Evolutionary conservation across 345 rosid genomes (phyloP), one percentile per base, ranked within the genome.

Genomic region (Bruguiera parviflora): DNA sequence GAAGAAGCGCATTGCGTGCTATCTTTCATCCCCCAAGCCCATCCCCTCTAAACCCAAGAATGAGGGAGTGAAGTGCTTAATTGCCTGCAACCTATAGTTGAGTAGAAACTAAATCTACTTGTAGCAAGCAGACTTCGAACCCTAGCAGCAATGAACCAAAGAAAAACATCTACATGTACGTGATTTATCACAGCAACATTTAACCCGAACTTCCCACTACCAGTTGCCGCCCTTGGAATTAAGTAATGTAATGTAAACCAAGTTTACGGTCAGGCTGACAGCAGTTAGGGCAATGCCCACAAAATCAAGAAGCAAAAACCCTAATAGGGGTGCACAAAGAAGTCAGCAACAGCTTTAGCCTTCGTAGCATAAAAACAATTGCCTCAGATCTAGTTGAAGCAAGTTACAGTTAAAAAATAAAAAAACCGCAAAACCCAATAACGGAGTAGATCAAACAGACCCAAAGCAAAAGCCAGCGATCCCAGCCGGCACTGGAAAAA

Each of bases 381-480:
- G 32, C 61, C 32, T 67, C 82, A 76, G 87, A 83, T 81, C 83
- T 67, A 79, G 64, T n/a, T 8, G 53, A 74, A 66, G 46, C 60
- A 13, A 52, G 49, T 61, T 25, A 35, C 20, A 22, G 51, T 25
- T 21, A 0, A 21, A 22, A 55, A 10, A 2, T 5, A 1, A 8
- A 33, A 33, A 24, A 22, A 5, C 5, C 3, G 22, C 28, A 35
- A 29, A 56, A 49, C 59, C 6, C 9, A 39, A 56, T 32, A 27
- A 33, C 5, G 31, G 10, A 64, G 59, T 20, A 59, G 73, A 68
- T 68, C 65, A 58, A 63, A 69, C 53, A 49, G 53, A 18, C 32
- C 25, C 39, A 33, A 13, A 55, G 49, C 33, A 27, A 53, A 29
- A 53, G 15, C 19, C 25, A 25, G 52, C 18, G 20, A 35, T 24